phyloP scores from a whole-genome alignment of 768 basidiomycete genomes.

The Amanita rubescens region DNA sequence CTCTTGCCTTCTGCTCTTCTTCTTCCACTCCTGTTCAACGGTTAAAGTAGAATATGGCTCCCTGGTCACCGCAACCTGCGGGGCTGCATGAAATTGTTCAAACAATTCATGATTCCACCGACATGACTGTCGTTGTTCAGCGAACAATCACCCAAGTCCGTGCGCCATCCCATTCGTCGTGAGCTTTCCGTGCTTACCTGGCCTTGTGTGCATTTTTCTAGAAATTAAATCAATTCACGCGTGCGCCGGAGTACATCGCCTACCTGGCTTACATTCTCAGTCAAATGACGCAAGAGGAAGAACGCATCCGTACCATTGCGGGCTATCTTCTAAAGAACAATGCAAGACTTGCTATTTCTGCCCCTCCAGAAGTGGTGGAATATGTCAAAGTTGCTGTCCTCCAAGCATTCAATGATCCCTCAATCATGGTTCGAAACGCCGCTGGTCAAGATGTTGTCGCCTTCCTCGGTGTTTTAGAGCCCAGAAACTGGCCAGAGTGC shows the following conservation, averaged over 20 bases:
- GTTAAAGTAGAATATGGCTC: constrained; percentile 45
- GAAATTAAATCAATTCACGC: constrained; percentile 86
- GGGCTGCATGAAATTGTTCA: constrained; percentile 89
- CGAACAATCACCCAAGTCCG: constrained; percentile 76
- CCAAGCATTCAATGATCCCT: constrained; percentile 72
- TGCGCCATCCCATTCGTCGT: constrained; percentile 13
- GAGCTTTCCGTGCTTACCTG: constrained; percentile 16
- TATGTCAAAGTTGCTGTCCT: constrained; percentile 75
- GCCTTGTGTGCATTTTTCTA: constrained; percentile 22
- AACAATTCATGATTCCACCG: constrained; percentile 88
- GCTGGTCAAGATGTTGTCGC: constrained; percentile 90
- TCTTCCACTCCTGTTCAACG: constrained; percentile 22
- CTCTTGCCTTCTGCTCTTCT: constrained; percentile 18
- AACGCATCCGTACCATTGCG: constrained; percentile 90
- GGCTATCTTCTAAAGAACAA: constrained; percentile 98
- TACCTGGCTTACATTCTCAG: constrained; percentile 95
- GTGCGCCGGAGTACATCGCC: constrained; percentile 88
- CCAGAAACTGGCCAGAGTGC: constrained; percentile 94
- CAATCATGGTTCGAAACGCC: constrained; percentile 87
- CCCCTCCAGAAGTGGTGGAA: constrained; percentile 55
- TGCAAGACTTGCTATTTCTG: constrained; percentile 65
- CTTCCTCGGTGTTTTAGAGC: constrained; percentile 82
- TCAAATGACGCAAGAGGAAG: constrained; percentile 73
- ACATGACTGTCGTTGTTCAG: constrained; percentile 69
- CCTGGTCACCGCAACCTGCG: constrained; percentile 79